A percentile compares a stretch with the other conserved stretches of the same genome.
Evolutionary conservation across 305 asterid genomes (phyloP).

Genomic region (Fraxinus greggii): DNA sequence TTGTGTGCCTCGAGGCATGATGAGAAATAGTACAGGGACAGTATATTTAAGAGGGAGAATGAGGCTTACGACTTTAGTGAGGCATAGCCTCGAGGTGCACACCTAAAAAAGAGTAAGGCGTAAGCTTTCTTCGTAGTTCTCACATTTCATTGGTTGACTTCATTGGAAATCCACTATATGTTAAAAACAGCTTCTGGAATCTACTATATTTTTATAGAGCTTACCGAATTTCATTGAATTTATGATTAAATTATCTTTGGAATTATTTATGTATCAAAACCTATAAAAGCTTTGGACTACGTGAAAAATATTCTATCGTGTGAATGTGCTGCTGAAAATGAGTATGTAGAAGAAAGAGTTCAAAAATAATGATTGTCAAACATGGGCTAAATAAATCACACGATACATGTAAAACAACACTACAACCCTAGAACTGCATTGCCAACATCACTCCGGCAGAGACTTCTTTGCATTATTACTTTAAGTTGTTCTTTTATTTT

Average conservation of each 20-base stretch:
- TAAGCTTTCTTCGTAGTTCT: not conserved
- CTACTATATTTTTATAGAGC: too few species aligned
- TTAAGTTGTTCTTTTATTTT: not conserved
- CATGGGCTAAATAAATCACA: not conserved
- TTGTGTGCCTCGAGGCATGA: not conserved
- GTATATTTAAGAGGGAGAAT: not conserved
- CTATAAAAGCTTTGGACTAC: too few species aligned
- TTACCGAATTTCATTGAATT: too few species aligned
- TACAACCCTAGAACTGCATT: not conserved
- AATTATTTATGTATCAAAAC: too few species aligned
- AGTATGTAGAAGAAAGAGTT: too few species aligned
- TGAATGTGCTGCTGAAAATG: too few species aligned
- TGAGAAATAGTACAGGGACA: not conserved
- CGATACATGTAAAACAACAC: not conserved
- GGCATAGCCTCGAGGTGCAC: not conserved
- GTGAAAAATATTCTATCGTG: too few species aligned
- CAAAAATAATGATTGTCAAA: too few species aligned
- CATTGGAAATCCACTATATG: not conserved
- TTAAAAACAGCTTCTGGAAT: not conserved
- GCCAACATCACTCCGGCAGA: not conserved
- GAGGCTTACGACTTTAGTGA: not conserved
- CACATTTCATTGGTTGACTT: not conserved
- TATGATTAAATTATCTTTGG: too few species aligned
- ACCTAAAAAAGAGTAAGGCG: too few species aligned
- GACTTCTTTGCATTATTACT: not conserved